These are phyloP conservation scores for Podaxis sp. DNA, from an alignment of 768 basidiomycete genomes.

Conservation along the genomic window DNA sequence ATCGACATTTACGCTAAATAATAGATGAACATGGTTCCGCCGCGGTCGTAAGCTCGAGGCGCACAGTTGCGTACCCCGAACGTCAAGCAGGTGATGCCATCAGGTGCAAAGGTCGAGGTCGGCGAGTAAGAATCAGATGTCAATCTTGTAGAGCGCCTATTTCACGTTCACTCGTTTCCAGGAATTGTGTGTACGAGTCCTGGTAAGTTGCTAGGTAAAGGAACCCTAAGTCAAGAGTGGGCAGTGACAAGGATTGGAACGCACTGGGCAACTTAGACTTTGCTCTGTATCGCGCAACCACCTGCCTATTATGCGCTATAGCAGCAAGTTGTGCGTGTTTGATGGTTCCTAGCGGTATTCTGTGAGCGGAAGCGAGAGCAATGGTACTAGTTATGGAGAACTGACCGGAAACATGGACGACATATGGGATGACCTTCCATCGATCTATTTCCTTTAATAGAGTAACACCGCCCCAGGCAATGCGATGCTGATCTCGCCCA, in stretches of 20 bases:
- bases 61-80: neutral
- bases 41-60: too few species aligned
- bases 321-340: slow-evolving; percentile 82
- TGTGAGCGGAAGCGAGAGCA: neutral
- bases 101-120: neutral
- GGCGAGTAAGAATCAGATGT: neutral
- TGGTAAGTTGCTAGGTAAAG: slow-evolving; percentile 47
- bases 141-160: slow-evolving; percentile 70
- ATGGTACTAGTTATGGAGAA: neutral
- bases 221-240: neutral
- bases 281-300: slow-evolving; percentile 67
- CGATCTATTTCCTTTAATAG: slow-evolving; percentile 66
- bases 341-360: slow-evolving; percentile 63
- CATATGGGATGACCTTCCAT: slow-evolving; percentile 62
- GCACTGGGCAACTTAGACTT: slow-evolving; percentile 52
- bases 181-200: slow-evolving; percentile 59
- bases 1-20: too few species aligned
- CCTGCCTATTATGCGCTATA: slow-evolving; percentile 68
- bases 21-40: too few species aligned
- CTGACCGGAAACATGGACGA: slow-evolving; percentile 80
- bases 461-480: slow-evolving; percentile 80
- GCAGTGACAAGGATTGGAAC: slow-evolving; percentile 17
- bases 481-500: slow-evolving; percentile 74
- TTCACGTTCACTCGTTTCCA: slow-evolving; percentile 56
- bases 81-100: neutral